Evolutionary conservation across 1,284 basidiomycete species (phyloP).

Genomic region (Mycena sp.): DNA sequence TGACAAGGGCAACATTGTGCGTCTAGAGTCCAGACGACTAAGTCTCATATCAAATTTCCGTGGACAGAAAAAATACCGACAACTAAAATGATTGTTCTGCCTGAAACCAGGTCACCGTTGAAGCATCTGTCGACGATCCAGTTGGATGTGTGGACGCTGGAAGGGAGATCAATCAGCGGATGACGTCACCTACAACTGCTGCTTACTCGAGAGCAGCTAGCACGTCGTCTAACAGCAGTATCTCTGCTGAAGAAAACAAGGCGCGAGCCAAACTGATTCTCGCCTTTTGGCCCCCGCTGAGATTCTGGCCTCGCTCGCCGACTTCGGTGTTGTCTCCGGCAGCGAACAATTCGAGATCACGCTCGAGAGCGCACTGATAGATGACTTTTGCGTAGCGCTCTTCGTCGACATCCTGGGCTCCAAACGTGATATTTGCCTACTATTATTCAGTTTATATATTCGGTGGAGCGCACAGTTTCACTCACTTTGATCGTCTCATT

Average conservation of each 20-base stretch:
- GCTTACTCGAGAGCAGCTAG: too few species aligned
- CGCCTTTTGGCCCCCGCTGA: constrained; percentile 55
- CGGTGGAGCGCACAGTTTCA: too few species aligned
- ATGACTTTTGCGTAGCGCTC: constrained; percentile 75
- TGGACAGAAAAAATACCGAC: too few species aligned
- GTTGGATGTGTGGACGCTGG: constrained; percentile 72
- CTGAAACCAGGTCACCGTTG: constrained; percentile 65
- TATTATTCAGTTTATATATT: too few species aligned
- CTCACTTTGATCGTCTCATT: constrained; percentile 36
- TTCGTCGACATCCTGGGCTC: constrained; percentile 75
- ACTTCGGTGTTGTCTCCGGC: constrained; percentile 81
- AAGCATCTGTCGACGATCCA: constrained; percentile 72
- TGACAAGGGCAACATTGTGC: constrained; percentile 67
- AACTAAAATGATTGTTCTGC: constrained; percentile 72
- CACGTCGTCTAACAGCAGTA: constrained; percentile 74
- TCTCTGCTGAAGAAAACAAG: constrained; percentile 72
- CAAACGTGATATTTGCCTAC: constrained; percentile 89
- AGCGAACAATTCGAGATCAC: constrained; percentile 72
- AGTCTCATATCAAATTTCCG: too few species aligned
- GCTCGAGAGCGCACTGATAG: constrained; percentile 69
- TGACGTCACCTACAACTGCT: too few species aligned
- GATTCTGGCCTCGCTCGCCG: constrained; percentile 44
- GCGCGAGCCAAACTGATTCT: constrained; percentile 65
- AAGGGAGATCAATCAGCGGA: too few species aligned
- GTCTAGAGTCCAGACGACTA: too few species aligned